Conservation (phyloP, 2,329 filamentous ascomycete genomes). For the Colletotrichum karsti region DNA sequence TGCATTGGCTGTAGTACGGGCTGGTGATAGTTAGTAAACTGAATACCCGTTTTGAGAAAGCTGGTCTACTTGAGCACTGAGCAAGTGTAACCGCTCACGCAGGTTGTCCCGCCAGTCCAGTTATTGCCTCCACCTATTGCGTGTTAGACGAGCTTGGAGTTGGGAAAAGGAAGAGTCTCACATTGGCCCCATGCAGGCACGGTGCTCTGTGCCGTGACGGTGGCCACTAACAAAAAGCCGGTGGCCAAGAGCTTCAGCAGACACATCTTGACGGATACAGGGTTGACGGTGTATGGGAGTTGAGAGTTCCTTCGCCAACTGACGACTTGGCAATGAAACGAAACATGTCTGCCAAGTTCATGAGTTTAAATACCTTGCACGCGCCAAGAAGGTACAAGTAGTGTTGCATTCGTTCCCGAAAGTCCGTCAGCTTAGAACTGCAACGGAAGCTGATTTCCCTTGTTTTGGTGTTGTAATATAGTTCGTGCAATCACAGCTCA, state of each 20-base stretch:
- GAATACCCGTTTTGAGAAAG: neutral
- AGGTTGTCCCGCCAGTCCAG: conserved; percentile 20
- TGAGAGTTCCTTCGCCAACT: neutral
- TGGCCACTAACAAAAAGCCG: neutral
- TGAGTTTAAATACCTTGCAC: neutral
- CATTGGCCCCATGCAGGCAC: conserved; percentile 22
- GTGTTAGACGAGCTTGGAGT: neutral
- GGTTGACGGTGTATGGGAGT: neutral
- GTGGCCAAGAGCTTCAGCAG: neutral
- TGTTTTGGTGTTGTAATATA: neutral
- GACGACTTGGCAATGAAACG: neutral
- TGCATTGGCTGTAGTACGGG: conserved; percentile 24
- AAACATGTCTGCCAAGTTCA: conserved; percentile 13
- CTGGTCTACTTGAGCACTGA: conserved; percentile 14
- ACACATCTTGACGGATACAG: neutral
- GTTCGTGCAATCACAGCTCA: neutral
- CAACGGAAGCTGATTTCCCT: neutral
- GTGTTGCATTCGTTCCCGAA: neutral
- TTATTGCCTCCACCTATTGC: conserved; percentile 16
- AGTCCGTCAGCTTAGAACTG: neutral
- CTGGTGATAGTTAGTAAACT: neutral
- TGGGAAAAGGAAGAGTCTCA: neutral
- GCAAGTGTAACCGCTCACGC: conserved; percentile 26
- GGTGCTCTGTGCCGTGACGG: conserved; percentile 7
- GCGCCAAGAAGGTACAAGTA: neutral